Evolutionary conservation across 805 yeast species (phyloP).

Genomic region (Brettanomyces sp.): DNA sequence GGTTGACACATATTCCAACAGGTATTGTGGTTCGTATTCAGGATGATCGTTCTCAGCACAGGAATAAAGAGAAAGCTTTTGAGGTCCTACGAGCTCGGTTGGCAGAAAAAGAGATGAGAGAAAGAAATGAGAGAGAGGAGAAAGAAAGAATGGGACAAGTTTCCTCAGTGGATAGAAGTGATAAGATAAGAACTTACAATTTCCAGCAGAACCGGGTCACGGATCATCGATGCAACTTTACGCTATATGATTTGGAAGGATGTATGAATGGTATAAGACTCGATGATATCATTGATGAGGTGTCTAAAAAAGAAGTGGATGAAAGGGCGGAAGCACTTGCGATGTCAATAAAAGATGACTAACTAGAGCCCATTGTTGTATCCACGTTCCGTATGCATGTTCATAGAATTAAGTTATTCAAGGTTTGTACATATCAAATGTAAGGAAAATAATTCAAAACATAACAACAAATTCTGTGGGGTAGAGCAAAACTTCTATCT

Average conservation of each 20-base stretch:
- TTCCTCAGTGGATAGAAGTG: slow-evolving; percentile 79
- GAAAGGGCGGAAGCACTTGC: slow-evolving; percentile 33
- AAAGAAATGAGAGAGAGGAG: slow-evolving; percentile 56
- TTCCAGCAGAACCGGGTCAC: slow-evolving; percentile 88
- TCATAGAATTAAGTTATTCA: no score
- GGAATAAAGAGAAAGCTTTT: slow-evolving; percentile 88
- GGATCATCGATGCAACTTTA: slow-evolving; percentile 82
- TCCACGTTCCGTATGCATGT: no score
- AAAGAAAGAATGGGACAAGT: slow-evolving; percentile 74
- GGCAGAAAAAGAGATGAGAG: slow-evolving; percentile 69
- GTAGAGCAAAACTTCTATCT: no score
- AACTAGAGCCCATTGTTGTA: neutral
- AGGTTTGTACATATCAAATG: no score
- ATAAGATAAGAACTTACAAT: slow-evolving; percentile 89
- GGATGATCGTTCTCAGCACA: slow-evolving; percentile 91
- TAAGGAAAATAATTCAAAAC: no score
- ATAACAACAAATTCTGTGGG: no score
- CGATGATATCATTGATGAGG: slow-evolving; percentile 46
- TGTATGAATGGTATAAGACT: slow-evolving; percentile 52
- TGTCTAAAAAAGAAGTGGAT: slow-evolving; percentile 37
- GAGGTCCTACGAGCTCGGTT: slow-evolving; percentile 71
- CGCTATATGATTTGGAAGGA: slow-evolving; percentile 66
- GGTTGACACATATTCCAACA: slow-evolving; percentile 85
- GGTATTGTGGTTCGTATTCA: slow-evolving; percentile 87
- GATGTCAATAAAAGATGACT: slow-evolving; percentile 10